Conservation (phyloP, 805 yeast species). For the Wickerhamiella alocasiicola region DNA sequence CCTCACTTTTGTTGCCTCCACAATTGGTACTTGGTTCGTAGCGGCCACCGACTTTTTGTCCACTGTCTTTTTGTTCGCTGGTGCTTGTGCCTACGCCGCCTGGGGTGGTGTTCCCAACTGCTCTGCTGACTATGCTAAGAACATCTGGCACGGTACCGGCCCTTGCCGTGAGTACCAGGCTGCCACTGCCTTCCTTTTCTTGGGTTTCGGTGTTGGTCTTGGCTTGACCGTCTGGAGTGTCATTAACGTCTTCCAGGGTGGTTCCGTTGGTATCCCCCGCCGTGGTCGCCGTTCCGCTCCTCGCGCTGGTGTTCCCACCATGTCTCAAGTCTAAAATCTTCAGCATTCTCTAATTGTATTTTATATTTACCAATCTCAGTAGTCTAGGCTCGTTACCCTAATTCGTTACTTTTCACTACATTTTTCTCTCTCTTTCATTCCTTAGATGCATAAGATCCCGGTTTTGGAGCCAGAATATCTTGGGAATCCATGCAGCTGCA, state of each 20-base stretch:
- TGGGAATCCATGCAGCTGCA: too few relatives aligned
- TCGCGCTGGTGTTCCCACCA: constrained; percentile 79
- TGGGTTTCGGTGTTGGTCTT: constrained; percentile 64
- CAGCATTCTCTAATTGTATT: constrained; percentile 11
- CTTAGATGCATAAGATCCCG: too few relatives aligned
- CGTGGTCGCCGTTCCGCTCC: constrained; percentile 38
- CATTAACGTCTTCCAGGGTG: constrained; percentile 40
- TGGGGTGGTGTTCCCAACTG: constrained; percentile 37
- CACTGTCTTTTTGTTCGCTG: constrained; percentile 85
- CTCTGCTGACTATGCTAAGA: constrained; percentile 10
- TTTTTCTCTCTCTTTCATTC: too few relatives aligned
- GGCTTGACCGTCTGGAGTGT: constrained; percentile 45
- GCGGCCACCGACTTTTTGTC: constrained; percentile 73
- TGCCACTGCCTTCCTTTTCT: constrained; percentile 68
- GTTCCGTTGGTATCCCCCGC: constrained; percentile 43
- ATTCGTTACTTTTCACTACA: too few relatives aligned
- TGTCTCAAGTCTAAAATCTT: constrained; percentile 61
- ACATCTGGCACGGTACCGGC: constrained; percentile 48
- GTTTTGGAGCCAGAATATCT: too few relatives aligned
- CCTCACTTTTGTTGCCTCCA: constrained; percentile 63
- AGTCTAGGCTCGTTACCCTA: too few relatives aligned
- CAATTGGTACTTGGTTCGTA: constrained; percentile 80
- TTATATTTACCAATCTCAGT: too few relatives aligned
- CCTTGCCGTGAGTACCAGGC: constrained; percentile 97
- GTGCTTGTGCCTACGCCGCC: constrained; percentile 88